phyloP scores from a whole-genome alignment of 1,284 basidiomycete species.

The Heterobasidion parviporum region DNA sequence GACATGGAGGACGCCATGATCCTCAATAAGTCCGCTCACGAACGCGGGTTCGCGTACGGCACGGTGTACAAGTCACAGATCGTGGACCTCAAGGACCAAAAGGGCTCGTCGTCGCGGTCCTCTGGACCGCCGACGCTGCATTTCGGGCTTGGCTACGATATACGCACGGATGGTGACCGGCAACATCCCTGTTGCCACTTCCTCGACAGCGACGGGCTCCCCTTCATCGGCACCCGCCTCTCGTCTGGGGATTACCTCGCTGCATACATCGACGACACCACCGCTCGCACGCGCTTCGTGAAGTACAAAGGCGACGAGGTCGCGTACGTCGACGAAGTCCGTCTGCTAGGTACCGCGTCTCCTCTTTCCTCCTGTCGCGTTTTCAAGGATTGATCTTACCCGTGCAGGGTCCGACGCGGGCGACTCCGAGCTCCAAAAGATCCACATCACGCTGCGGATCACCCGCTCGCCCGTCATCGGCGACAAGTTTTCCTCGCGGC shows the following conservation, averaged over 20 bases:
- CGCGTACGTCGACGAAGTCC: conserved; percentile 88
- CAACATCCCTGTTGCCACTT: conserved; percentile 49
- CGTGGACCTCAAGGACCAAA: conserved; percentile 81
- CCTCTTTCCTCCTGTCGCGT: neutral
- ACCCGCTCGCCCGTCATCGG: conserved; percentile 96
- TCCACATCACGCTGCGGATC: conserved; percentile 91
- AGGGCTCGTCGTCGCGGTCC: conserved; percentile 51
- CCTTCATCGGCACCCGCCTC: conserved; percentile 68
- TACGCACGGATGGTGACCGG: conserved; percentile 52
- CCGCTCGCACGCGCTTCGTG: conserved; percentile 75
- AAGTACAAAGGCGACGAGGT: conserved; percentile 98
- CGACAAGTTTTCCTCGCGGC: conserved; percentile 98
- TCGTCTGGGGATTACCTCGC: conserved; percentile 75
- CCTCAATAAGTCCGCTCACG: conserved; percentile 96
- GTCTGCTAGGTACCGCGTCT: conserved; percentile 66
- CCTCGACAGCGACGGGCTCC: conserved; percentile 83
- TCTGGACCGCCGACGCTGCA: conserved; percentile 55
- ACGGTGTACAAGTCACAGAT: conserved; percentile 96
- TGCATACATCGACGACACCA: conserved; percentile 86
- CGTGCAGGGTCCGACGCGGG: conserved; percentile 73
- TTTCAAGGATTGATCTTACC: neutral
- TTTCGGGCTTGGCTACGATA: conserved; percentile 83
- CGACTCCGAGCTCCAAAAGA: conserved; percentile 85
- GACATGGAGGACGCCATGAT: conserved; percentile 99
- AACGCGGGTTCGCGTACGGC: conserved; percentile 96